Evolutionary conservation across 495 filamentous ascomycete species (phyloP).

Genomic region (Lasiosphaeris hirsuta): DNA sequence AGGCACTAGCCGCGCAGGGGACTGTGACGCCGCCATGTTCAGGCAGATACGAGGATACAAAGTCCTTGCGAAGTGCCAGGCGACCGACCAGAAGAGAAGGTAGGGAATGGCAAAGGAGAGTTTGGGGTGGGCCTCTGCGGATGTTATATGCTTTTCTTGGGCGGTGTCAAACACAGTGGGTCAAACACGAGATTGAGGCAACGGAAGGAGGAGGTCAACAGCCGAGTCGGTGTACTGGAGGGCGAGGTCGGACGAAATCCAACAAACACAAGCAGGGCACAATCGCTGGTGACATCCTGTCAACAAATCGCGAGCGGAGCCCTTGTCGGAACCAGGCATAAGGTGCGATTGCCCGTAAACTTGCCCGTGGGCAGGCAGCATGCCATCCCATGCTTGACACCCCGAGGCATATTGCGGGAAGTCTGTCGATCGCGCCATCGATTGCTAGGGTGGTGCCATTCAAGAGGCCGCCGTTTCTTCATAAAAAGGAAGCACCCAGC

Average conservation of each 20-base stretch:
- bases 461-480: background rate
- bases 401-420: slow-evolving; percentile 13
- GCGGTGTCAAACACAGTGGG: no score
- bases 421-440: slow-evolving; percentile 33
- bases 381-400: background rate
- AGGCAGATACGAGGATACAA: background rate
- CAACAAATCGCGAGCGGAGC: slow-evolving; percentile 28
- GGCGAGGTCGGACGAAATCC: slow-evolving; percentile 14
- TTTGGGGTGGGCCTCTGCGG: background rate
- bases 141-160: no score
- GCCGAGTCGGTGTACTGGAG: slow-evolving; percentile 1
- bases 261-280: background rate
- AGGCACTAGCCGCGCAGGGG: slow-evolving; percentile 10
- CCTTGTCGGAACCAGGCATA: slow-evolving; percentile 5
- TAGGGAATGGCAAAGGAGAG: background rate
- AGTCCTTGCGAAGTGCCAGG: no score
- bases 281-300: slow-evolving; percentile 22
- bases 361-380: background rate
- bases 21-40: slow-evolving; percentile 21
- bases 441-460: slow-evolving; percentile 32
- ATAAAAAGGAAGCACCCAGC: background rate
- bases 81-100: background rate
- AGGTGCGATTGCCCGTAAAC: background rate
- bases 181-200: no score
- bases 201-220: no score